Conservation (phyloP, 768 basidiomycete genomes). For the Hericium erinaceus region DNA sequence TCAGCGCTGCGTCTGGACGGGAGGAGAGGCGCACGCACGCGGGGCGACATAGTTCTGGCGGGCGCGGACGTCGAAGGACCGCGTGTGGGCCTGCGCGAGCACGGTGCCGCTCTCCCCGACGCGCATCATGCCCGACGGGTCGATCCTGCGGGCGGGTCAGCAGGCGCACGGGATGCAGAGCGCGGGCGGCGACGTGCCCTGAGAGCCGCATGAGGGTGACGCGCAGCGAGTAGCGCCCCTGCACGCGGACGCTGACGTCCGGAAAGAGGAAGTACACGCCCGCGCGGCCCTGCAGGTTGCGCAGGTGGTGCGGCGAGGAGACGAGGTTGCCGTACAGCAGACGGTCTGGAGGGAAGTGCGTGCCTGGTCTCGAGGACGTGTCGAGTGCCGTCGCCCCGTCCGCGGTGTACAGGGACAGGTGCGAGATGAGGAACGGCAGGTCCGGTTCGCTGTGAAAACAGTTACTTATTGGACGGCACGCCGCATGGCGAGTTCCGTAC, state of each 20-base stretch:
- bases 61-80: slow-evolving; percentile 70
- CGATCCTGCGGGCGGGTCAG: not conserved
- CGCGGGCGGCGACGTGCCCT: slow-evolving; percentile 41
- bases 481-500: slow-evolving; percentile 40
- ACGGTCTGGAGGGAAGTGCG: slow-evolving; percentile 38
- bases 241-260: slow-evolving; percentile 77
- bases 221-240: slow-evolving; percentile 68
- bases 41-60: slow-evolving; percentile 69
- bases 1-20: slow-evolving; percentile 11
- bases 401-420: slow-evolving; percentile 64
- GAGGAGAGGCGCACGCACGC: slow-evolving; percentile 38
- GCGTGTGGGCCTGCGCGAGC: slow-evolving; percentile 65
- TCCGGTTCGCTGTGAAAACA: slow-evolving; percentile 61
- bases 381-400: slow-evolving; percentile 60
- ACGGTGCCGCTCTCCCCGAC: slow-evolving; percentile 47
- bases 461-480: slow-evolving; percentile 10
- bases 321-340: slow-evolving; percentile 82
- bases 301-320: slow-evolving; percentile 68
- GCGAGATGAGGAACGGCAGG: slow-evolving; percentile 80
- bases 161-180: not conserved
- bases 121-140: slow-evolving; percentile 23
- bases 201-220: slow-evolving; percentile 67
- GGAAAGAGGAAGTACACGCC: slow-evolving; percentile 89
- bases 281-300: slow-evolving; percentile 70
- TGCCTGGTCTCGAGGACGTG: slow-evolving; percentile 47